Evolutionary conservation across 108 stramenopile genomes (phyloP), one percentile per base, ranked within the genome.

Genomic region (Seminavis robusta): DNA sequence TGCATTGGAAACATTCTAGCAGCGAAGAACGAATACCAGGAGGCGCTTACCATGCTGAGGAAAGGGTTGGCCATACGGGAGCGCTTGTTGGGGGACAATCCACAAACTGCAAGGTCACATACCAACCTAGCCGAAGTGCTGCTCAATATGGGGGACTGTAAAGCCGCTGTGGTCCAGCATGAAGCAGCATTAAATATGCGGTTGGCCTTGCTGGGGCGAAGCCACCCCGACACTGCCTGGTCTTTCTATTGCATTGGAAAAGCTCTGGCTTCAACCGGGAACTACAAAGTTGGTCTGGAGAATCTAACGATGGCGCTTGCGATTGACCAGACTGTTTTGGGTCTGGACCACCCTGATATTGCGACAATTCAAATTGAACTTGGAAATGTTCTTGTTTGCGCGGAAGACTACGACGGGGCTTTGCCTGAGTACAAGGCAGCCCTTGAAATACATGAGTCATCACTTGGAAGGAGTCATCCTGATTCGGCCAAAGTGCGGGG

Each of bases 61-160:
- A 67, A 74, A 28, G 65, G 65, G 9, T 41, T 74, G 19, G 48
- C 53, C 25, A 38, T 74, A 23, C 54, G 73, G 7, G 56, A 46
- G 33, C 23, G 54, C 23, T 42, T 72, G 39, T 31, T 11, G 7
- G 49, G 49, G 30, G 71, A 60, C 25, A 63, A 72, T 33, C 71
- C 63, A 11, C 59, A 59, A 27, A 65, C 63, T 11, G 63, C 57
- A 15, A 15, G 47, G 0, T 63, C 65, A 1, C 56, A 49, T n/a
- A 24, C 47, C 6, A 43, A 61, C 13, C 61, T 74, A 16, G 73
- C 63, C 5, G 47, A 61, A 23, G 20, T 65, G 0, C 33, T 56
- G 17, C 44, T 58, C 20, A 27, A 45, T 1, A 65, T 61, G 25
- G 58, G 56, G 8, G 64, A 65, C 34, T 30, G 33, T 10, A 54